Percentiles rank a stretch among this genome's conserved stretches.
These are phyloP conservation scores for Fusarium sp. DNA, from an alignment of 2,329 filamentous ascomycete species.

Conservation along the genomic window DNA sequence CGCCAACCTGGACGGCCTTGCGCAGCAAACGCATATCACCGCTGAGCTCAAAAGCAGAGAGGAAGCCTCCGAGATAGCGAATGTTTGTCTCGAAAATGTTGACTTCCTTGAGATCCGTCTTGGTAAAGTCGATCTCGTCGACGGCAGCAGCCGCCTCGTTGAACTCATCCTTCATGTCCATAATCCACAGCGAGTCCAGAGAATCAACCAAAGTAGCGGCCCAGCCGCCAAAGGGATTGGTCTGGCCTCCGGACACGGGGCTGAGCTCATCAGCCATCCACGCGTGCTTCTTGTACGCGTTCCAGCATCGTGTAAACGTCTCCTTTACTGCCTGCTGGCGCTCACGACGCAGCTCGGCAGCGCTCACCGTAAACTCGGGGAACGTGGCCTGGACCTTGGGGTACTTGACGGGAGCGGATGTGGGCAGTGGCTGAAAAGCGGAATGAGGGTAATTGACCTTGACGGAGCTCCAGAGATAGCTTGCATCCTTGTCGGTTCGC, in stretches of 20 bases:
- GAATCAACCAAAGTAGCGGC: slow-evolving; percentile 75
- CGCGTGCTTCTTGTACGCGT: slow-evolving; percentile 70
- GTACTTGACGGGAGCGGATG: slow-evolving; percentile 41
- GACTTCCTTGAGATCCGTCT: slow-evolving; percentile 59
- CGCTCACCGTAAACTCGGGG: slow-evolving; percentile 39
- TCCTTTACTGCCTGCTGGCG: slow-evolving; percentile 55
- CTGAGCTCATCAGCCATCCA: slow-evolving; percentile 74
- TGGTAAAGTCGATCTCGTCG: slow-evolving; percentile 70
- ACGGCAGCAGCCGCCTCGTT: slow-evolving; percentile 70
- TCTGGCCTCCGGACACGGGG: slow-evolving; percentile 64
- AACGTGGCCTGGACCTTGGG: slow-evolving; percentile 51
- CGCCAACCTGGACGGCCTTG: slow-evolving; percentile 73
- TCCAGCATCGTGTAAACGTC: slow-evolving; percentile 60
- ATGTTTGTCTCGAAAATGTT: slow-evolving; percentile 80
- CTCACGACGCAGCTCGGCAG: slow-evolving; percentile 47
- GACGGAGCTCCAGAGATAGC: slow-evolving; percentile 46
- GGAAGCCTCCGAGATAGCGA: slow-evolving; percentile 75
- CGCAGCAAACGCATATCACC: slow-evolving; percentile 65
- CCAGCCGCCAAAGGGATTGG: slow-evolving; percentile 74
- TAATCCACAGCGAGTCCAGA: slow-evolving; percentile 79
- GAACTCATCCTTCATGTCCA: slow-evolving; percentile 75
- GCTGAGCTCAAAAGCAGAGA: slow-evolving; percentile 78
- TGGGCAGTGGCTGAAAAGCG: slow-evolving; percentile 48
- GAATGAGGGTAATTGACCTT: slow-evolving; percentile 44
- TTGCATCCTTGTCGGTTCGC: slow-evolving; percentile 40